These are phyloP conservation scores for Leucocoprinus leucothites DNA, from an alignment of 768 basidiomycete genomes.

Conservation along the genomic window DNA sequence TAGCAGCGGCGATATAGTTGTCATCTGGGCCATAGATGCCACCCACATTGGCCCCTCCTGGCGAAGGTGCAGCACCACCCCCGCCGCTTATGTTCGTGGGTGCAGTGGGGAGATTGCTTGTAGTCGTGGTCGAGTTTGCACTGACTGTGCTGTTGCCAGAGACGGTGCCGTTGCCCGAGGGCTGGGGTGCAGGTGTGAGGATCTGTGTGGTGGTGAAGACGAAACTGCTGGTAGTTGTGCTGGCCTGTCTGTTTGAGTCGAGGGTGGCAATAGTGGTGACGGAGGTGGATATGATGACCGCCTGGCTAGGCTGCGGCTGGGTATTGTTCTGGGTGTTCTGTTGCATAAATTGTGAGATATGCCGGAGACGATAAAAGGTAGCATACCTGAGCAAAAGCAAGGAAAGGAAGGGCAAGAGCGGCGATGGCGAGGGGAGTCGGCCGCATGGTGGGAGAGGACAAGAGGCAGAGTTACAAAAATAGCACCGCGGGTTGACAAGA, in stretches of 20 bases:
- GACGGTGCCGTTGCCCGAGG: conserved; percentile 16
- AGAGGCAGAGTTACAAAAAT: conserved; percentile 24
- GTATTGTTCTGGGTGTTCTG: background rate
- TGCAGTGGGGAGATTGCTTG: conserved; percentile 55
- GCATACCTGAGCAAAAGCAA: conserved; percentile 41
- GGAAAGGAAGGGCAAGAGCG: conserved; percentile 35
- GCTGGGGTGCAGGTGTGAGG: conserved; percentile 41
- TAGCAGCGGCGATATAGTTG: conserved; percentile 57
- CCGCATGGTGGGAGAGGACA: conserved; percentile 25
- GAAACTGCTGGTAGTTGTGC: conserved; percentile 36
- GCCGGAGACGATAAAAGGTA: background rate
- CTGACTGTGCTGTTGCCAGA: conserved; percentile 16
- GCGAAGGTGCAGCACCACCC: conserved; percentile 56
- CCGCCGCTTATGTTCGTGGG: conserved; percentile 53
- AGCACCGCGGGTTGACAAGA: conserved; percentile 16
- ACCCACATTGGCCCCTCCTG: conserved; percentile 45
- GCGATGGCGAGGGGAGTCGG: conserved; percentile 29
- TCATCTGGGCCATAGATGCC: conserved; percentile 70
- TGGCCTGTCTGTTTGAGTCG: conserved; percentile 37
- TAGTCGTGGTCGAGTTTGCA: conserved; percentile 35
- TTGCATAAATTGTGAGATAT: background rate
- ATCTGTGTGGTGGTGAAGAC: conserved; percentile 42
- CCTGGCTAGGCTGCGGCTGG: conserved; percentile 18
- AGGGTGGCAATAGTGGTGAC: conserved; percentile 33
- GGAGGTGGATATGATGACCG: conserved; percentile 38